Percentiles rank a stretch among this genome's conserved stretches.
These are phyloP conservation scores for Coniochaeta pulveracea DNA, from an alignment of 2,329 filamentous ascomycete genomes.

Conservation along the genomic window DNA sequence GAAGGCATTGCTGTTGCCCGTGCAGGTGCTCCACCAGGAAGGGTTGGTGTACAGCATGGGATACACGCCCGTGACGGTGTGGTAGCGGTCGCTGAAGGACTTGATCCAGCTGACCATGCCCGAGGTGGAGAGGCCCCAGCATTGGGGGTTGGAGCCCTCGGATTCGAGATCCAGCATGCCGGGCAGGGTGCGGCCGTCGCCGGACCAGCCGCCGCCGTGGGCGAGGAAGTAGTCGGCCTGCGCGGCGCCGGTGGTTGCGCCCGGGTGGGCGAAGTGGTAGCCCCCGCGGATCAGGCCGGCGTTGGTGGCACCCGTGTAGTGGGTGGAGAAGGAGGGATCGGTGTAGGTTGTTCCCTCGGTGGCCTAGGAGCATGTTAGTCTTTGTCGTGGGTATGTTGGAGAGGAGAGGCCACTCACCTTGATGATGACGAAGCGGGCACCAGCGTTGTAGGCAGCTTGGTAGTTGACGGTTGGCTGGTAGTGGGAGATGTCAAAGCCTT, in stretches of 20 bases:
- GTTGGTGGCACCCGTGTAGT: slow-evolving; percentile 36
- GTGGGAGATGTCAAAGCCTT: slow-evolving; percentile 30
- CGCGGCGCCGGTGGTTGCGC: slow-evolving; percentile 25
- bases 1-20: slow-evolving; percentile 35
- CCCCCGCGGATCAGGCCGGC: slow-evolving; percentile 42
- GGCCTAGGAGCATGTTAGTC: slow-evolving; percentile 22
- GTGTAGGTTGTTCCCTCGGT: slow-evolving; percentile 38
- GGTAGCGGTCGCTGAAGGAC: slow-evolving; percentile 40
- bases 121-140: slow-evolving; percentile 32
- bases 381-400: background rate
- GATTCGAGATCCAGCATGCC: slow-evolving; percentile 46
- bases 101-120: slow-evolving; percentile 40
- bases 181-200: slow-evolving; percentile 41
- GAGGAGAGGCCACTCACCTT: slow-evolving; percentile 18
- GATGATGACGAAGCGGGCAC: slow-evolving; percentile 32
- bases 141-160: slow-evolving; percentile 24
- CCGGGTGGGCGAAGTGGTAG: slow-evolving; percentile 43
- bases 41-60: slow-evolving; percentile 42
- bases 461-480: slow-evolving; percentile 27
- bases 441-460: slow-evolving; percentile 21
- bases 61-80: slow-evolving; percentile 29
- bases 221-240: slow-evolving; percentile 41
- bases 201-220: slow-evolving; percentile 41
- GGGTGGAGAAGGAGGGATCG: slow-evolving; percentile 31
- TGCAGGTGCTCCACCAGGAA: slow-evolving; percentile 42